Conservation (phyloP, 2,329 filamentous ascomycete species). For the Trichoderma sp. region DNA sequence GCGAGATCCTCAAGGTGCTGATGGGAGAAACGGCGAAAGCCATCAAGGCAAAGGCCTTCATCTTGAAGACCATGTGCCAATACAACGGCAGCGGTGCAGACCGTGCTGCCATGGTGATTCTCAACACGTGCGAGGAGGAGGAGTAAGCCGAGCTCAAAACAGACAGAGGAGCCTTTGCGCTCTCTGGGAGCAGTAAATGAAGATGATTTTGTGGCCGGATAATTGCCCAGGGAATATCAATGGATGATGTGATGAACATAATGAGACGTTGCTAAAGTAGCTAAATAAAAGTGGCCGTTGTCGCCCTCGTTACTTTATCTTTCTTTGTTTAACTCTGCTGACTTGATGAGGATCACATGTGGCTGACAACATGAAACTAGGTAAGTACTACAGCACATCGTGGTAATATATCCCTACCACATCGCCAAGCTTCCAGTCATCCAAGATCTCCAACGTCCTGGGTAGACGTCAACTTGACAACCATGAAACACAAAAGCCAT, state of each 20-base stretch:
- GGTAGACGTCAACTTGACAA: background rate
- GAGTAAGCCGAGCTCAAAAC: background rate
- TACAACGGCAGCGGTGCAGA: conserved; percentile 19
- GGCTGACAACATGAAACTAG: background rate
- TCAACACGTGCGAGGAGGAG: background rate
- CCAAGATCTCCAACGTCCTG: background rate
- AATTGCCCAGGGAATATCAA: background rate
- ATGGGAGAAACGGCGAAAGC: conserved; percentile 9
- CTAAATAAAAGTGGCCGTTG: background rate
- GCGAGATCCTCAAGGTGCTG: conserved; percentile 23
- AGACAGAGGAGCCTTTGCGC: background rate
- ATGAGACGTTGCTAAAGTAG: background rate
- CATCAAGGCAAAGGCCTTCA: conserved; percentile 19
- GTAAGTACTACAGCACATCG: background rate
- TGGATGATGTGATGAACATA: background rate
- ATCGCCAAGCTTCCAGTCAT: background rate
- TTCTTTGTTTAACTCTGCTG: background rate
- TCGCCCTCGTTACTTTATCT: background rate
- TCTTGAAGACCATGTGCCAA: conserved; percentile 17
- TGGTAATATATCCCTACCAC: background rate
- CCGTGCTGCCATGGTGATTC: conserved; percentile 29
- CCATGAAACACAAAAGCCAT: background rate
- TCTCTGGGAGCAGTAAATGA: background rate
- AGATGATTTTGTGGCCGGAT: background rate
- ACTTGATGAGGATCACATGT: background rate